Conservation (phyloP, 805 yeast species). For the Yarrowia deformans region DNA sequence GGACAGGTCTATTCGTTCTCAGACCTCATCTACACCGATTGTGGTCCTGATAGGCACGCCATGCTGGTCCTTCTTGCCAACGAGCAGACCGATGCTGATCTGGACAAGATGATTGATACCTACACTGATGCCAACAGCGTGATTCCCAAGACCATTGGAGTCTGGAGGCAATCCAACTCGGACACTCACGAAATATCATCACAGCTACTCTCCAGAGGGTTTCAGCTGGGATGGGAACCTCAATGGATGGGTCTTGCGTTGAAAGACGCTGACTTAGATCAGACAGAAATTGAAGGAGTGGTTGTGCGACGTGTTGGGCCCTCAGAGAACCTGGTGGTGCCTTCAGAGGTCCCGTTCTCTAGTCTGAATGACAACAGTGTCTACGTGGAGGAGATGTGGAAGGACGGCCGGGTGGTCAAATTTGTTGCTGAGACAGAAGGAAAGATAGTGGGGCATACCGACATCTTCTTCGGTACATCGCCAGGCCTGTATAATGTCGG, state of each 20-base stretch:
- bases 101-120: constrained; percentile 18
- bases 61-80: constrained; percentile 12
- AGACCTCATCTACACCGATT: constrained; percentile 4
- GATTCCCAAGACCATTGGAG: constrained; percentile 22
- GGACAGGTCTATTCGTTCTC: constrained; percentile 8
- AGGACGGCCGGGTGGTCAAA: constrained; percentile 6
- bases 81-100: background rate
- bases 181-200: constrained; percentile 1
- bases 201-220: constrained; percentile 12
- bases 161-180: constrained; percentile 1
- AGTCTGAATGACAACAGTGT: background rate
- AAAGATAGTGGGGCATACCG: constrained; percentile 5
- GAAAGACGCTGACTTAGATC: background rate
- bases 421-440: constrained; percentile 7
- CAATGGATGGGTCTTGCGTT: constrained; percentile 28
- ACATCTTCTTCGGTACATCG: constrained; percentile 10
- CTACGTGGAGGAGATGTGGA: background rate
- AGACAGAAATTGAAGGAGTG: background rate
- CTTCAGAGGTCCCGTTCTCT: constrained; percentile 2
- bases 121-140: background rate
- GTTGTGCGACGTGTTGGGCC: background rate
- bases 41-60: constrained; percentile 5
- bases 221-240: constrained; percentile 21
- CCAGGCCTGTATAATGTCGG: constrained; percentile 21
- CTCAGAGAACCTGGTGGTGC: background rate